Evolutionary conservation across 208 protist species (phyloP).

Genomic region (Balamuthia mandrillaris): DNA sequence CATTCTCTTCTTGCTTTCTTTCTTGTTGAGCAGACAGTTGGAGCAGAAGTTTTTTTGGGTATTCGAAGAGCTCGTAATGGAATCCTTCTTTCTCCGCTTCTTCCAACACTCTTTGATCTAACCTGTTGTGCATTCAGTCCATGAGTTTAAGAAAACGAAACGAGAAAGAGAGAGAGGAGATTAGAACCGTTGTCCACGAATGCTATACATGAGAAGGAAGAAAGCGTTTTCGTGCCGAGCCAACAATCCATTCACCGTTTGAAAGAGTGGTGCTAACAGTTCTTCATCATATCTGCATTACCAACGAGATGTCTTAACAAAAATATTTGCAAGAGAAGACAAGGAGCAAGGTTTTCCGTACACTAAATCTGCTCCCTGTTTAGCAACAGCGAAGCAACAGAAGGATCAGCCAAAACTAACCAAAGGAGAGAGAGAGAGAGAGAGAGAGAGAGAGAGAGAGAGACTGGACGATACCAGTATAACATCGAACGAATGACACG

Average conservation of each 20-base stretch:
- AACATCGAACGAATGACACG: too few relatives aligned
- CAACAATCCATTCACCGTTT: neutral
- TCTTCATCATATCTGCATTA: neutral
- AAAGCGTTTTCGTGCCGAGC: neutral
- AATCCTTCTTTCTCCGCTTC: neutral
- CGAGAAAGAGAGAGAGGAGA: too few relatives aligned
- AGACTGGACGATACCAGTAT: too few relatives aligned
- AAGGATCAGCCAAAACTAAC: neutral
- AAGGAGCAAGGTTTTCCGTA: too few relatives aligned
- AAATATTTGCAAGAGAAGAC: too few relatives aligned
- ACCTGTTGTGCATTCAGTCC: neutral
- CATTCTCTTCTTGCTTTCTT: neutral
- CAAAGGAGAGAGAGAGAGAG: neutral
- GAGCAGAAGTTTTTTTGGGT: neutral
- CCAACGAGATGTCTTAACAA: too few relatives aligned
- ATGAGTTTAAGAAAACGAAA: too few relatives aligned
- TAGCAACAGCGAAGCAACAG: too few relatives aligned
- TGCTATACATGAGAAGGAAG: neutral
- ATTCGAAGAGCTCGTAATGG: neutral
- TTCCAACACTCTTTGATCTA: neutral
- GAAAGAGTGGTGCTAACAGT: neutral
- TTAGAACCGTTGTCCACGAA: neutral
- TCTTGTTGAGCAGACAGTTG: neutral
- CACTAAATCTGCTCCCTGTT: too few relatives aligned
- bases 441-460: neutral